These are phyloP conservation scores for Omphalotus guepiniiformis DNA, from an alignment of 768 basidiomycete genomes.

Conservation along the genomic window DNA sequence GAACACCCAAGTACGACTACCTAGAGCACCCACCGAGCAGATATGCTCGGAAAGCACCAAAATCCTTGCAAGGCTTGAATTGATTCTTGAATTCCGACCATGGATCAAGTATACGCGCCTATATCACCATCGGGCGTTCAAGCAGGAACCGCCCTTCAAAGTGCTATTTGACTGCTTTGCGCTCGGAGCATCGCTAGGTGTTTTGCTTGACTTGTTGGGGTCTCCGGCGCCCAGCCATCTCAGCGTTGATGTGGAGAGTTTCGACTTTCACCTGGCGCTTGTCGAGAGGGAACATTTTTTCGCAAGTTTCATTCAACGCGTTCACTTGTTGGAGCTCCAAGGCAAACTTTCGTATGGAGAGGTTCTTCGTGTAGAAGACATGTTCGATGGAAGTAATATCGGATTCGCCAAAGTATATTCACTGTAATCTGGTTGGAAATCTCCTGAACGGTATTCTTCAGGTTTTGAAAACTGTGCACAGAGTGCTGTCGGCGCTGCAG, in stretches of 20 bases:
- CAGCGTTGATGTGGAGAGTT: slow-evolving; percentile 21
- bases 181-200: slow-evolving; percentile 31
- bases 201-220: slow-evolving; percentile 34
- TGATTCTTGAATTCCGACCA: slow-evolving; percentile 32
- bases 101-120: slow-evolving; percentile 29
- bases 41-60: slow-evolving; percentile 33
- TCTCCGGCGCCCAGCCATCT: slow-evolving; percentile 29
- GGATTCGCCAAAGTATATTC: slow-evolving; percentile 32
- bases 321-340: slow-evolving; percentile 31
- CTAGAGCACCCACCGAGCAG: slow-evolving; percentile 32
- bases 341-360: slow-evolving; percentile 33
- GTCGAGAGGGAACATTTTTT: slow-evolving; percentile 27
- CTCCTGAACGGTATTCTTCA: slow-evolving; percentile 5
- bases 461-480: slow-evolving; percentile 32
- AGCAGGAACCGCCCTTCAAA: slow-evolving; percentile 21
- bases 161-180: slow-evolving; percentile 34
- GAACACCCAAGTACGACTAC: slow-evolving; percentile 14
- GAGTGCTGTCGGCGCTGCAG: slow-evolving; percentile 30
- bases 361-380: slow-evolving; percentile 34
- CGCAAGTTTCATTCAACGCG: slow-evolving; percentile 30
- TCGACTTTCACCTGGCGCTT: slow-evolving; percentile 26
- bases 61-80: slow-evolving; percentile 32
- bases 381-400: slow-evolving; percentile 25
- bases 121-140: slow-evolving; percentile 19
- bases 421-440: neutral